A percentile compares a stretch with the other conserved stretches of the same genome.
Evolutionary conservation across 345 rosid species (phyloP).

Genomic region (Arabidopsis thaliana): TAIR10.1 NC_003071.7:12236001-12236500

Average conservation of each 20-base stretch:
- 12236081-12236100: background rate
- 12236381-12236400: background rate
- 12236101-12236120: slow-evolving; percentile 1
- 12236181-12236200: too few relatives aligned
- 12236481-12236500: background rate
- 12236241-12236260: background rate
- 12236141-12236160: background rate
- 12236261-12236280: background rate
- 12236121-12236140: background rate
- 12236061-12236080: slow-evolving; percentile 14
- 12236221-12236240: background rate
- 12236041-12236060: slow-evolving; percentile 28
- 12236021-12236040: slow-evolving; percentile 28
- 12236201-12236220: too few relatives aligned
- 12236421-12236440: background rate
- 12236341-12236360: background rate
- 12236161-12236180: background rate
- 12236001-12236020: slow-evolving; percentile 13
- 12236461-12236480: background rate
- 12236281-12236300: background rate
- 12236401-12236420: slow-evolving; percentile 10
- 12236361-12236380: background rate
- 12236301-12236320: background rate
- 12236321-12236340: too few relatives aligned
- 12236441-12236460: background rate